phyloP scores from a whole-genome alignment of 1,284 basidiomycete genomes.

The Amylostereum chailletii region DNA sequence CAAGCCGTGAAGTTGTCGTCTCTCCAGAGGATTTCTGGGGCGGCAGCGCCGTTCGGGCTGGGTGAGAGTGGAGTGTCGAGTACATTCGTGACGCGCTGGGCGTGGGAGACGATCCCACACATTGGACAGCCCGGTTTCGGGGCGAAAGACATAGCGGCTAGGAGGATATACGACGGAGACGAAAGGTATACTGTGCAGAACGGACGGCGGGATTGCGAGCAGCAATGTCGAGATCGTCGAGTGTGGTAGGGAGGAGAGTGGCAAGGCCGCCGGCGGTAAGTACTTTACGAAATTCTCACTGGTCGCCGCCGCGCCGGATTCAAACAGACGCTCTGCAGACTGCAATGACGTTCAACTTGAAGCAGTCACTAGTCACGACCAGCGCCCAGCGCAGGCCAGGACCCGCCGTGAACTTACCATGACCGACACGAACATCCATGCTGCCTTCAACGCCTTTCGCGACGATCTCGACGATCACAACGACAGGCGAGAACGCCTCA shows the following conservation, averaged over 20 bases:
- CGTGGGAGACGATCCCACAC: constrained; percentile 62
- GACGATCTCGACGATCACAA: constrained; percentile 67
- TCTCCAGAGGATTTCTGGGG: constrained; percentile 57
- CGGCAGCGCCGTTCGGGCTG: constrained; percentile 32
- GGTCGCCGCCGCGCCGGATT: too few species aligned
- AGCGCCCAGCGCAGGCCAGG: not conserved
- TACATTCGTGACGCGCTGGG: constrained; percentile 27
- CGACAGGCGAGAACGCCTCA: constrained; percentile 72
- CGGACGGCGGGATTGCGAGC: too few species aligned
- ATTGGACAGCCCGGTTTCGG: constrained; percentile 63
- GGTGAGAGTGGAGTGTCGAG: constrained; percentile 35
- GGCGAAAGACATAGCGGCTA: constrained; percentile 25
- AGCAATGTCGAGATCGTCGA: constrained; percentile 2
- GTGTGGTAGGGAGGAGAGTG: not conserved
- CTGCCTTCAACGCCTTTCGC: constrained; percentile 52
- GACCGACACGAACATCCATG: constrained; percentile 15
- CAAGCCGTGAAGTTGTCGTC: constrained; percentile 71
- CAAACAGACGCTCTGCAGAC: too few species aligned
- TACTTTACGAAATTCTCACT: too few species aligned
- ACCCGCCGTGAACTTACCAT: not conserved
- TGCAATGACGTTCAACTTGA: too few species aligned
- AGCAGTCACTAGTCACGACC: not conserved
- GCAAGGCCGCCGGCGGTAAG: not conserved
- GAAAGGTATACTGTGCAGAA: too few species aligned
- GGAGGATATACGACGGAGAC: too few species aligned